Conservation (phyloP, 495 filamentous ascomycete genomes). For the Parachaetomium inaequale region DNA sequence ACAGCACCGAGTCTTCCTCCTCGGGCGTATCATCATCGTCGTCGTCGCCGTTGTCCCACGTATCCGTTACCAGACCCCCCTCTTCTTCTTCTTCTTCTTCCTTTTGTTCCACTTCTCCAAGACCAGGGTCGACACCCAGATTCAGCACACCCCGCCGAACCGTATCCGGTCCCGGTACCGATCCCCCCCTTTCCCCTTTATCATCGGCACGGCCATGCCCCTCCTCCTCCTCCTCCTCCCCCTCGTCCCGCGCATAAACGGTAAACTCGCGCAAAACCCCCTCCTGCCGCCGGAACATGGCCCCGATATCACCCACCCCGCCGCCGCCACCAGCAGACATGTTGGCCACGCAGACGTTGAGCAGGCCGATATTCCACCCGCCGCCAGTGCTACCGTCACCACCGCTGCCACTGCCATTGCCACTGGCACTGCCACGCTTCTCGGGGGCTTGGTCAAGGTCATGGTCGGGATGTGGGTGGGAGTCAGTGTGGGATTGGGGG, state of each 20-base stretch:
- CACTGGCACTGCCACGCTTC: neutral
- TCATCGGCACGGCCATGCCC: neutral
- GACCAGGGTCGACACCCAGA: no score
- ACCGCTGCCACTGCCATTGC: neutral
- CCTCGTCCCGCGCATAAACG: constrained; percentile 25
- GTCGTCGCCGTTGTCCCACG: neutral
- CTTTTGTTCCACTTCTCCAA: neutral
- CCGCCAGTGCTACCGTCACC: constrained; percentile 18
- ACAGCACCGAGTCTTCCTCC: constrained; percentile 33
- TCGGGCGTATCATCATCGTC: constrained; percentile 21
- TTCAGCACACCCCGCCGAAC: no score
- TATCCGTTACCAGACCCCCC: neutral
- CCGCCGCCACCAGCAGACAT: constrained; percentile 61
- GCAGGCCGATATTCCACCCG: constrained; percentile 73
- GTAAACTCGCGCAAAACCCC: constrained; percentile 61
- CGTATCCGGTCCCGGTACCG: no score
- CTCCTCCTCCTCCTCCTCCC: neutral
- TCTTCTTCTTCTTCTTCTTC: neutral
- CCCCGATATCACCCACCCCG: constrained; percentile 55
- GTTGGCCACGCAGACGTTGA: constrained; percentile 86
- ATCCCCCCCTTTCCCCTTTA: neutral
- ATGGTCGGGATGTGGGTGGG: neutral
- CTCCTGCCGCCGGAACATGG: constrained; percentile 68
- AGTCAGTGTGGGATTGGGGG: constrained; percentile 36
- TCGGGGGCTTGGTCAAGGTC: no score